Percentiles rank a stretch among this genome's conserved stretches.
Evolutionary conservation across 148 eudicot genomes (phyloP).

Genomic region (Simmondsia chinensis): DNA sequence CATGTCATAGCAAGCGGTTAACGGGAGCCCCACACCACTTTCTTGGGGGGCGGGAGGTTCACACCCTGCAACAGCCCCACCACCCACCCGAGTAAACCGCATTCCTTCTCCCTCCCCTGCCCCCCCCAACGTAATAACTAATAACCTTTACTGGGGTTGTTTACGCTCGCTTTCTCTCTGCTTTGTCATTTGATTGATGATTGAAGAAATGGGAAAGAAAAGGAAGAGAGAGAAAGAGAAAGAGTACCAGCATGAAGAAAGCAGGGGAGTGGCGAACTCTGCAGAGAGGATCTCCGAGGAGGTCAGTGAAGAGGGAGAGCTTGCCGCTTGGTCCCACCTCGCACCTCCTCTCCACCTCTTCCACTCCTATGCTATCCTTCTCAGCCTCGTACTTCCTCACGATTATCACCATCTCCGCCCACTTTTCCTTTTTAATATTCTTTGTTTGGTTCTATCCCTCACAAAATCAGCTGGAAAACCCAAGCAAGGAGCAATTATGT

Average conservation of each 20-base stretch:
- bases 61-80: too few species aligned
- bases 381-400: slow-evolving; percentile 47
- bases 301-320: slow-evolving; percentile 69
- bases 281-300: slow-evolving; percentile 87
- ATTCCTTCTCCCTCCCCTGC: too few species aligned
- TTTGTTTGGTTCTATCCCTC: not conserved
- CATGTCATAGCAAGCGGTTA: too few species aligned
- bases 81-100: too few species aligned
- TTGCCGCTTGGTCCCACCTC: slow-evolving; percentile 76
- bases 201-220: not conserved
- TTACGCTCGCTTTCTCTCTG: too few species aligned
- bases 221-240: not conserved
- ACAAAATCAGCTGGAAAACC: too few species aligned
- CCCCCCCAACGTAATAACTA: too few species aligned
- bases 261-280: slow-evolving; percentile 86
- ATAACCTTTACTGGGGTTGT: too few species aligned
- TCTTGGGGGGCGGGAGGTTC: too few species aligned
- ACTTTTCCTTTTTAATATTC: not conserved
- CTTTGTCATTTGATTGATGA: too few species aligned
- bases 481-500: too few species aligned
- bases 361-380: slow-evolving; percentile 46
- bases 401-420: slow-evolving; percentile 20
- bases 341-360: slow-evolving; percentile 59
- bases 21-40: too few species aligned
- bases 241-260: slow-evolving; percentile 78